A percentile compares a stretch with the other conserved stretches of the same genome.
Evolutionary conservation across 345 rosid species (phyloP).

Genomic region (Lepidium africanum): DNA sequence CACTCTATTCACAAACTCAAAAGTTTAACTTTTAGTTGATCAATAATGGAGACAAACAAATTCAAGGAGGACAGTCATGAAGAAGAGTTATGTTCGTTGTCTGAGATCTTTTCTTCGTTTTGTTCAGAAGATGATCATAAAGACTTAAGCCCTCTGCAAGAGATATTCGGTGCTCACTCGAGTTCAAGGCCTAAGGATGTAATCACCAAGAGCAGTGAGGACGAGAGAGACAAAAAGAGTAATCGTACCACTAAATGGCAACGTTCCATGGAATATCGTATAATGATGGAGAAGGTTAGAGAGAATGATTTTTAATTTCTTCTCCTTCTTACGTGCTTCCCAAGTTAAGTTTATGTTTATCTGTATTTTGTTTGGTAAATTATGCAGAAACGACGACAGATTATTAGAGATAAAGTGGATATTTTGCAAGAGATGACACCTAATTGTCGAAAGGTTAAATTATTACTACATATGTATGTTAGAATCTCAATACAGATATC

Average conservation of each 20-base stretch:
- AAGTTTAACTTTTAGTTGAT: not conserved
- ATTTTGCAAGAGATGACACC: conserved; percentile 12
- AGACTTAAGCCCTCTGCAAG: conserved; percentile 18
- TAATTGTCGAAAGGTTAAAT: not conserved
- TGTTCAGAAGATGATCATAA: not conserved
- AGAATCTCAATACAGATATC: not conserved
- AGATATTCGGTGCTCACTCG: conserved; percentile 3
- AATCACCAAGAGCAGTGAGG: not conserved
- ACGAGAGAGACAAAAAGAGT: not conserved
- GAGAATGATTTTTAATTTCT: too few relatives aligned
- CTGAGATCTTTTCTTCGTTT: not conserved
- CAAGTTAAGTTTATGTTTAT: not conserved
- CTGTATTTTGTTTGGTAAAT: too few relatives aligned
- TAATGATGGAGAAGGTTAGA: conserved; percentile 17
- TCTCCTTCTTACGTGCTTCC: too few relatives aligned
- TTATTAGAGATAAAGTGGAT: conserved; percentile 13
- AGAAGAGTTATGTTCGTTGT: not conserved
- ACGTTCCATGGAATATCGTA: conserved; percentile 13
- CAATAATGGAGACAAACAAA: conserved; percentile 11
- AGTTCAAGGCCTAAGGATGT: conserved; percentile 1
- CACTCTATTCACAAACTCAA: not conserved
- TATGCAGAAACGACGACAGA: conserved; percentile 11
- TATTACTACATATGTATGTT: not conserved
- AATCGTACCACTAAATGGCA: not conserved
- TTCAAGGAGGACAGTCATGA: not conserved